Evolutionary conservation across 306 rosid genomes (phyloP).

Genomic region (Lablab purpureus): DNA sequence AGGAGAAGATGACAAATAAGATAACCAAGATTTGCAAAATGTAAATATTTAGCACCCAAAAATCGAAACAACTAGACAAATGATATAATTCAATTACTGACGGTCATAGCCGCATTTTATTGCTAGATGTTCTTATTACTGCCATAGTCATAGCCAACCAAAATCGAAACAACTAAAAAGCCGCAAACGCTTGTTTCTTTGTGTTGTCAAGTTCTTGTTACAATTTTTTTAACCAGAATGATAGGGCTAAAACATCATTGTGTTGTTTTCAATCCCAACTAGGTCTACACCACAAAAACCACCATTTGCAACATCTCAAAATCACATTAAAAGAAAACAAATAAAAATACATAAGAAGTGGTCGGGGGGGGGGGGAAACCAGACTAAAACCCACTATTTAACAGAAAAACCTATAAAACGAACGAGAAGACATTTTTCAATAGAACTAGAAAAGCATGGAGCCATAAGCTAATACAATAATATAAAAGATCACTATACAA

Average conservation of each 20-base stretch:
- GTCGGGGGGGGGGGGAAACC: no score
- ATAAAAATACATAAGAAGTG: no score
- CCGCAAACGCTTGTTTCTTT: conserved; percentile 28
- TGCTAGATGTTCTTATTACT: neutral
- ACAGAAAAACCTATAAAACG: neutral
- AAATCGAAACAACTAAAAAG: conserved; percentile 9
- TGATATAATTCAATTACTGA: neutral
- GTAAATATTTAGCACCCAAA: neutral
- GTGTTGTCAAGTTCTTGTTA: neutral
- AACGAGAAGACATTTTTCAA: conserved; percentile 5
- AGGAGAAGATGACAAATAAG: conserved; percentile 8
- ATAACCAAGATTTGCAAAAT: conserved; percentile 4
- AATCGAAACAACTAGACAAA: conserved; percentile 14
- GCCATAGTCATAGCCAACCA: no score
- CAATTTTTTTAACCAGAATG: neutral
- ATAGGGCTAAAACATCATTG: no score
- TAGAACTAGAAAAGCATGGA: conserved; percentile 16
- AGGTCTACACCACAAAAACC: no score
- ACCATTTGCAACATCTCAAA: no score
- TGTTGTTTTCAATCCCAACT: no score
- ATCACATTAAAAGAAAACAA: no score
- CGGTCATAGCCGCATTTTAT: neutral
- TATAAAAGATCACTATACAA: neutral
- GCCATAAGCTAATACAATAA: conserved; percentile 22
- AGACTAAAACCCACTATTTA: no score